These are phyloP conservation scores for Thuidium tamariscinum DNA, from an alignment of 225 moss, liverwort and hornwort genomes.

Conservation along the genomic window DNA sequence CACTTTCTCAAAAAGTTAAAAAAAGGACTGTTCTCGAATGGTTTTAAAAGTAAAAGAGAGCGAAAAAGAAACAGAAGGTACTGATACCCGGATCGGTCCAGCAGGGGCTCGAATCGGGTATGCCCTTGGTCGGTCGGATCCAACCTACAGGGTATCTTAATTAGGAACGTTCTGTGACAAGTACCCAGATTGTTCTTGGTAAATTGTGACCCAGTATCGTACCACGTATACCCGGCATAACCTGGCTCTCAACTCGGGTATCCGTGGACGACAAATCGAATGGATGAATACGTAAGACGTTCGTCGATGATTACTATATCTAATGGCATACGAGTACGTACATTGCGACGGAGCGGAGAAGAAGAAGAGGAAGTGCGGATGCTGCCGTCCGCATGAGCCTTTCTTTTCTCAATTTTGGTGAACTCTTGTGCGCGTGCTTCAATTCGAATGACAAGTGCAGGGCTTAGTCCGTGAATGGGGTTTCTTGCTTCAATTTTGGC, in stretches of 20 bases:
- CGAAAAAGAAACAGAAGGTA: not conserved
- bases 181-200: not conserved
- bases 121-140: not conserved
- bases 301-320: not conserved
- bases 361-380: not conserved
- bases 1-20: too few relatives aligned
- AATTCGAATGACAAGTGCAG: not conserved
- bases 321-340: not conserved
- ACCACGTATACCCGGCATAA: not conserved
- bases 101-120: not conserved
- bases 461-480: not conserved
- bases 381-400: not conserved
- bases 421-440: not conserved
- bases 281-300: not conserved
- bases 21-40: not conserved
- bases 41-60: not conserved
- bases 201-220: not conserved
- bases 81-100: not conserved
- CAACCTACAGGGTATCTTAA: not conserved
- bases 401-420: not conserved
- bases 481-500: not conserved
- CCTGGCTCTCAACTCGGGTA: not conserved
- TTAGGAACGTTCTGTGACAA: not conserved
- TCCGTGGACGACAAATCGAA: fast-evolving
- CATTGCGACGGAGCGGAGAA: not conserved